Conservation (phyloP, 352 stramenopile species). For the Phytophthora ohioensis region DNA sequence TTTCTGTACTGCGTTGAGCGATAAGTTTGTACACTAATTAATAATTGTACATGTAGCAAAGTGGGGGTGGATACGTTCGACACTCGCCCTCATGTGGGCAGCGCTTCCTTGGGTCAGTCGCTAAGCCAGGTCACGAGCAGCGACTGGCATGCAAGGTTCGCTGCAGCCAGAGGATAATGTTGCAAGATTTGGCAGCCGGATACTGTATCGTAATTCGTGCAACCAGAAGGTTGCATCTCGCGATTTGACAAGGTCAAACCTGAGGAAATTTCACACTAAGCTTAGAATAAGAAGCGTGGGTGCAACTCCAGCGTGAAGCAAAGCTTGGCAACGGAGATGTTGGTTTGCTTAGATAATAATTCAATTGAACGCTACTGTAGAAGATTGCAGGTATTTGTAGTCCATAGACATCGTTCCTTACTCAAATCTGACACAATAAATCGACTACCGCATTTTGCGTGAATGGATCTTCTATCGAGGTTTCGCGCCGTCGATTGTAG, state of each 20-base stretch:
- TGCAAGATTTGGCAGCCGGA: constrained; percentile 9
- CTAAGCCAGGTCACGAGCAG: neutral
- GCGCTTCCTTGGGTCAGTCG: neutral
- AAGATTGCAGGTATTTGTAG: no score
- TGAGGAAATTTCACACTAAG: no score
- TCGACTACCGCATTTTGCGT: constrained; percentile 22
- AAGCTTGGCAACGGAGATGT: no score
- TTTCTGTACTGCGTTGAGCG: neutral
- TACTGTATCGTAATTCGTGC: constrained; percentile 1
- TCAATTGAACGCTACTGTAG: no score
- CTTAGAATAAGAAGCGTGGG: no score
- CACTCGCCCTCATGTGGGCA: neutral
- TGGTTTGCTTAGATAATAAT: no score
- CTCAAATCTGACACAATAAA: constrained; percentile 18
- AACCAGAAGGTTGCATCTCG: neutral
- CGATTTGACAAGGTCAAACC: neutral
- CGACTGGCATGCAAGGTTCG: constrained; percentile 1
- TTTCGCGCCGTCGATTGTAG: neutral
- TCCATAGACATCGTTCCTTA: neutral
- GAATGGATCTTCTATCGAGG: constrained; percentile 1
- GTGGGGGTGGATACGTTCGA: constrained; percentile 2
- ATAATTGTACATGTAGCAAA: no score
- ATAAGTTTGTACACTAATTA: neutral
- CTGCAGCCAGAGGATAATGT: constrained; percentile 5
- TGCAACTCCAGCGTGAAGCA: no score